Evolutionary conservation across 208 protist species (phyloP).

Genomic region (Crithidia sp.): DNA sequence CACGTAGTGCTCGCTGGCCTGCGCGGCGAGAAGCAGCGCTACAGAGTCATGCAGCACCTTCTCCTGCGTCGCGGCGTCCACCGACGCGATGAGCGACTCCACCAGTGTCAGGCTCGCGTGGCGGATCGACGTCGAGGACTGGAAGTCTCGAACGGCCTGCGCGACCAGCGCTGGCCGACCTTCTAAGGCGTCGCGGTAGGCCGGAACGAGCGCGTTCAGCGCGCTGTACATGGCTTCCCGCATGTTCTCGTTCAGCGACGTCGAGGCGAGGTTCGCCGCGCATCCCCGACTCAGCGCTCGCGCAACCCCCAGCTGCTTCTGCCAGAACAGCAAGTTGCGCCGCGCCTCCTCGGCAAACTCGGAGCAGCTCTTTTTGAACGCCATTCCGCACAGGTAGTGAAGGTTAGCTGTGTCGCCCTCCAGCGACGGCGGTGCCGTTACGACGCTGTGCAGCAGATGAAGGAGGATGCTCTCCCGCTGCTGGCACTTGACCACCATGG

Average conservation of each 20-base stretch:
- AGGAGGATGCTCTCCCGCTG: constrained; percentile 45
- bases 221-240: constrained; percentile 38
- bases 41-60: constrained; percentile 21
- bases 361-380: constrained; percentile 47
- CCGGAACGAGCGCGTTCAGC: constrained; percentile 31
- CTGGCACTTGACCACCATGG: constrained; percentile 38
- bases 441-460: constrained; percentile 32
- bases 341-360: constrained; percentile 47
- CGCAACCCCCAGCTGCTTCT: constrained; percentile 33
- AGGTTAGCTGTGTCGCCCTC: constrained; percentile 33
- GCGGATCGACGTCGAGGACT: constrained; percentile 17
- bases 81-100: constrained; percentile 24
- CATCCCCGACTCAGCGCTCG: constrained; percentile 22
- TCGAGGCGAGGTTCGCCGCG: constrained; percentile 10
- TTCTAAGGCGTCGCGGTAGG: constrained; percentile 30
- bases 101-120: constrained; percentile 25
- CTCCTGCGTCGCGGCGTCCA: constrained; percentile 21
- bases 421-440: constrained; percentile 13
- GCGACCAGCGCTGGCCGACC: background rate
- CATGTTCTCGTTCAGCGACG: constrained; percentile 7
- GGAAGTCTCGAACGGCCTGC: constrained; percentile 28
- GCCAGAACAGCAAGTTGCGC: constrained; percentile 46
- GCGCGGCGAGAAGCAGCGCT: constrained; percentile 16
- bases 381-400: constrained; percentile 49
- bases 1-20: constrained; percentile 23